These are phyloP conservation scores for Cercospora citrullina DNA, from an alignment of 2,329 filamentous ascomycete species.

Conservation along the genomic window DNA sequence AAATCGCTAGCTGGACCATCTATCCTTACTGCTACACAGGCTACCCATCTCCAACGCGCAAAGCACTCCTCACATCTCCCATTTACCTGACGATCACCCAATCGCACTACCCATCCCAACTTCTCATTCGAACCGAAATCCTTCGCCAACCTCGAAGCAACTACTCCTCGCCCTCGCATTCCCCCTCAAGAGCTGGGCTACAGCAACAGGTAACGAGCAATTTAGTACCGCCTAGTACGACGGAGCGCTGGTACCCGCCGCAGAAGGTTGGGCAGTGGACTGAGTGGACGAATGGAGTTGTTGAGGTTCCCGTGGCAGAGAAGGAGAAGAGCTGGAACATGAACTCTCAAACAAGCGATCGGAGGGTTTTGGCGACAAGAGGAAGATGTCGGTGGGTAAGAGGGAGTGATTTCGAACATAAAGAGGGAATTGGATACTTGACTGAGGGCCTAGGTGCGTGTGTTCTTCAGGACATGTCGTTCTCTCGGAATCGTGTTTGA, in stretches of 20 bases:
- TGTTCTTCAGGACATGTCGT: neutral
- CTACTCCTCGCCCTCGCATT: neutral
- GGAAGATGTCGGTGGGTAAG: conserved; percentile 22
- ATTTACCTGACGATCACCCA: conserved; percentile 18
- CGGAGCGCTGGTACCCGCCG: conserved; percentile 22
- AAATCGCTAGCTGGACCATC: no score
- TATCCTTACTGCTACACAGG: neutral
- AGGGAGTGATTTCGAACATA: conserved; percentile 14
- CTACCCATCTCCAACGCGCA: conserved; percentile 6
- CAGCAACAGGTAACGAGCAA: neutral
- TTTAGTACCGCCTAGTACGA: neutral
- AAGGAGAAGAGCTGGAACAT: neutral
- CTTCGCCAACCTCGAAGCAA: neutral
- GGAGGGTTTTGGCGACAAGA: neutral
- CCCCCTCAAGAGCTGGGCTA: neutral
- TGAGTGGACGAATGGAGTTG: conserved; percentile 12
- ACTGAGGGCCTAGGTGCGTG: conserved; percentile 20
- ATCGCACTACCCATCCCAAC: conserved; percentile 23
- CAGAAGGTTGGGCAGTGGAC: conserved; percentile 17
- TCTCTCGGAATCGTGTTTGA: neutral
- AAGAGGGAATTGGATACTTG: conserved; percentile 22
- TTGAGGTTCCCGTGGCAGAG: neutral
- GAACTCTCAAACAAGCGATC: neutral
- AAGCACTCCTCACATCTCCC: conserved; percentile 18
- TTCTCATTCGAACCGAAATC: conserved; percentile 19